Conservation (phyloP, 1,284 basidiomycete species). For the Trichosporon asahii region DNA sequence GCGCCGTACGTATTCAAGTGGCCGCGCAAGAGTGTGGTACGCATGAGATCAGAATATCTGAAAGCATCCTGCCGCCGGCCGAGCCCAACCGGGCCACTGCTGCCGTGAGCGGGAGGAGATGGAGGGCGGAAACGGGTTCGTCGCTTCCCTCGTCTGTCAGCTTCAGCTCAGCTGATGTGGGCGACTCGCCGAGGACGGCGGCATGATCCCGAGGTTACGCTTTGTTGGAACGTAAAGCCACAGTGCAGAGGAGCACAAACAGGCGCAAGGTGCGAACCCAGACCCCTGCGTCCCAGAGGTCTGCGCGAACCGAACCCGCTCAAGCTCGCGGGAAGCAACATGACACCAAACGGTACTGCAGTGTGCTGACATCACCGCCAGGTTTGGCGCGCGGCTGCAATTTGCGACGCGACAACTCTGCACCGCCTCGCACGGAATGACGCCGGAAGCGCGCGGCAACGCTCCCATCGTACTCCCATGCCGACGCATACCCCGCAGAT, state of each 20-base stretch:
- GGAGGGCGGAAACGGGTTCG: constrained; percentile 3
- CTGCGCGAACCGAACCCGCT: background rate
- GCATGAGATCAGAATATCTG: no score
- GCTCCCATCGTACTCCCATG: background rate
- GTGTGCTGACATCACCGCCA: background rate
- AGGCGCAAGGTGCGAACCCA: background rate
- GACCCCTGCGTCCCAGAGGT: background rate
- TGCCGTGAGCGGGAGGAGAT: constrained; percentile 4
- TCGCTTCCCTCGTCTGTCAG: background rate
- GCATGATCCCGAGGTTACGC: background rate
- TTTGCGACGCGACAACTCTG: background rate
- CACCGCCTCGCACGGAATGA: background rate
- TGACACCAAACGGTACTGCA: background rate
- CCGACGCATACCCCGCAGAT: background rate
- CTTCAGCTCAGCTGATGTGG: no score
- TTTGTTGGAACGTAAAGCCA: background rate
- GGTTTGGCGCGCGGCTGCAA: background rate
- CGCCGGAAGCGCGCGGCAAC: background rate
- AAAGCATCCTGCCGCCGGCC: no score
- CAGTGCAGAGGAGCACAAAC: background rate
- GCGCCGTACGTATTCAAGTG: background rate
- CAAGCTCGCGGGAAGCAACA: background rate
- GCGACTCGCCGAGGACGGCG: background rate
- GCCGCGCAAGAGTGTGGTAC: no score
- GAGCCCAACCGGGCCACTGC: background rate